Conservation (phyloP, 2,329 filamentous ascomycete genomes). For the Verticillium tricorpus region DNA sequence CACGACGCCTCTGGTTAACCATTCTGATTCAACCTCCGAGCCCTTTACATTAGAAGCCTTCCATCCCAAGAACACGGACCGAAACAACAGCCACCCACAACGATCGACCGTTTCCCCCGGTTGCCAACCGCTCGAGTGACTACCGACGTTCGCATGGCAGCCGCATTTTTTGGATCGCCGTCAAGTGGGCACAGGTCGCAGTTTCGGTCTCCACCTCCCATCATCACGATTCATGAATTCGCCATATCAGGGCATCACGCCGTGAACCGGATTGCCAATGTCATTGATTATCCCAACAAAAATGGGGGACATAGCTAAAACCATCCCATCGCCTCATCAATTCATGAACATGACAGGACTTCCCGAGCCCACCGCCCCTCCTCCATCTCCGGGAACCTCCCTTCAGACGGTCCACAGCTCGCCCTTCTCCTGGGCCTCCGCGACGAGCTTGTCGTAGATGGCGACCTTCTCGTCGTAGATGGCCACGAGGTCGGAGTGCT, state of each 20-base stretch:
- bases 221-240: neutral
- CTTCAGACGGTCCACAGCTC: constrained; percentile 13
- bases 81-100: too few species aligned
- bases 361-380: neutral
- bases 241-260: neutral
- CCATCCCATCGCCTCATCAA: neutral
- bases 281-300: neutral
- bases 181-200: neutral
- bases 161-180: neutral
- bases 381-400: neutral
- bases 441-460: constrained; percentile 27
- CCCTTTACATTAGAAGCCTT: too few species aligned
- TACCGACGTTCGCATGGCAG: neutral
- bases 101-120: too few species aligned
- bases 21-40: too few species aligned
- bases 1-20: too few species aligned
- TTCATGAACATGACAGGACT: neutral
- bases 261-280: neutral
- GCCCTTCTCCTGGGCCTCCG: constrained; percentile 28
- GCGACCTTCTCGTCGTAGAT: constrained; percentile 29
- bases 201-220: neutral
- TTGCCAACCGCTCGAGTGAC: too few species aligned
- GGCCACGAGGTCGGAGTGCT: constrained; percentile 21
- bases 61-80: too few species aligned
- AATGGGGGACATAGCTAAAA: neutral